Evolutionary conservation across 2,329 filamentous ascomycete species (phyloP).

Genomic region (Ceratocystis destructans): DNA sequence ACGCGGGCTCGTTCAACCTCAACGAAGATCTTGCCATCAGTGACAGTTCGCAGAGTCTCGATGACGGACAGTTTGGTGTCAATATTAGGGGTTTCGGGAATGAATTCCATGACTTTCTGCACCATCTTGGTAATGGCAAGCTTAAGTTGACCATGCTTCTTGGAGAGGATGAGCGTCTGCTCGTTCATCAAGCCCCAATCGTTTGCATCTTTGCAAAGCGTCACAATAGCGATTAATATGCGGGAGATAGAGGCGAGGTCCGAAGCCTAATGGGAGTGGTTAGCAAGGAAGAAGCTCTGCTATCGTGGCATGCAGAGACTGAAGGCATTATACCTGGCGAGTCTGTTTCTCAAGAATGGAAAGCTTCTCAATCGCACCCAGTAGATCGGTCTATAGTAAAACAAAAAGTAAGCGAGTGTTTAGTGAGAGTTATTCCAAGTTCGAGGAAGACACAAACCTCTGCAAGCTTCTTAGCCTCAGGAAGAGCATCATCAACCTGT

Average conservation of each 20-base stretch:
- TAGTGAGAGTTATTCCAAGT: not conserved
- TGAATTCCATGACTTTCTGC: conserved; percentile 83
- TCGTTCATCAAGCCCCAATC: conserved; percentile 96
- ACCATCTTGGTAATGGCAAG: conserved; percentile 99
- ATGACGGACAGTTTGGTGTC: conserved; percentile 89
- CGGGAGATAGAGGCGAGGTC: conserved; percentile 92
- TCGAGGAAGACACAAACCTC: conserved; percentile 48
- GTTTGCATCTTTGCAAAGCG: conserved; percentile 79
- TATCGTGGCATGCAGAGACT: conserved; percentile 20
- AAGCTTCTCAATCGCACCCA: conserved; percentile 87
- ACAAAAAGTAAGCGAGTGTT: not conserved
- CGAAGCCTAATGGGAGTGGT: conserved; percentile 53
- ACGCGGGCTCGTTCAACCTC: conserved; percentile 95
- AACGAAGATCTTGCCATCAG: conserved; percentile 99
- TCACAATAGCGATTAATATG: conserved; percentile 75
- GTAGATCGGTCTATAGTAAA: conserved; percentile 53
- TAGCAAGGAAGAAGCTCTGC: conserved; percentile 21
- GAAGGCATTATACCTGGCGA: conserved; percentile 55
- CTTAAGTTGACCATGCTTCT: conserved; percentile 99
- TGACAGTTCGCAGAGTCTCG: conserved; percentile 88
- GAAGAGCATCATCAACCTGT: conserved; percentile 82
- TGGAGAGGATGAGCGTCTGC: conserved; percentile 87
- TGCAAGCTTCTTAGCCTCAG: conserved; percentile 79
- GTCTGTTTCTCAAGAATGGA: conserved; percentile 88
- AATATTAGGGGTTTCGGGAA: conserved; percentile 69